These are phyloP conservation scores for Pelargonium fulgidum DNA, from an alignment of 441 rosid genomes.

Conservation along the genomic window DNA sequence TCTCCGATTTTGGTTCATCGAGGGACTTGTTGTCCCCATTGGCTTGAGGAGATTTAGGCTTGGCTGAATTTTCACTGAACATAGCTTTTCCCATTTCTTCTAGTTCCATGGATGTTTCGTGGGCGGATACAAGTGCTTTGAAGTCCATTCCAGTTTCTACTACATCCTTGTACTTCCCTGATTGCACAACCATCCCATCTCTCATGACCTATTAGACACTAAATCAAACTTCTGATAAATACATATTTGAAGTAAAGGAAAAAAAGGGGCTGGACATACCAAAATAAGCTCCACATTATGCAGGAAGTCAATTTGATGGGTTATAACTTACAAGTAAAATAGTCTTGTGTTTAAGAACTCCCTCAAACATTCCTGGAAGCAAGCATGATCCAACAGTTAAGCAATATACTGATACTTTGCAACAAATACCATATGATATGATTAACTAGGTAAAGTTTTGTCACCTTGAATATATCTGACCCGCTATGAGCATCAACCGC, in stretches of 20 bases:
- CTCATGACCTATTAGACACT: constrained; percentile 51
- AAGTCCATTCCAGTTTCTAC: constrained; percentile 59
- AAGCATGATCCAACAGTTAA: not conserved
- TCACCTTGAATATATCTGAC: constrained; percentile 60
- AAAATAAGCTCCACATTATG: constrained; percentile 60
- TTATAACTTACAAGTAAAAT: constrained; percentile 75
- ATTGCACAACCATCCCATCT: constrained; percentile 54
- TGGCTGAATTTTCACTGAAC: constrained; percentile 33
- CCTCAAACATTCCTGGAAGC: constrained; percentile 69
- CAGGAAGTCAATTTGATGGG: constrained; percentile 94
- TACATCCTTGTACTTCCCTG: constrained; percentile 61
- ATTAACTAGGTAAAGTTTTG: not conserved
- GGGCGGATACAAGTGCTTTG: constrained; percentile 73
- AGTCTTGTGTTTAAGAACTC: constrained; percentile 51
- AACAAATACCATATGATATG: not conserved
- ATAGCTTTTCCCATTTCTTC: constrained; percentile 27
- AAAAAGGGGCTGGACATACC: constrained; percentile 31
- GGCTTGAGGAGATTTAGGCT: constrained; percentile 24
- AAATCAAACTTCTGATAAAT: not conserved
- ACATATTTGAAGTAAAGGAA: not conserved
- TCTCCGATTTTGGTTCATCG: constrained; percentile 39
- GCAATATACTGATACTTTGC: constrained; percentile 5
- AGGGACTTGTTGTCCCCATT: constrained; percentile 43
- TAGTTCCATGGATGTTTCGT: constrained; percentile 57
- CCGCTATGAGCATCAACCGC: constrained; percentile 87